Conservation (phyloP, 2,329 filamentous ascomycete genomes). For the Macrophomina phaseolina region DNA sequence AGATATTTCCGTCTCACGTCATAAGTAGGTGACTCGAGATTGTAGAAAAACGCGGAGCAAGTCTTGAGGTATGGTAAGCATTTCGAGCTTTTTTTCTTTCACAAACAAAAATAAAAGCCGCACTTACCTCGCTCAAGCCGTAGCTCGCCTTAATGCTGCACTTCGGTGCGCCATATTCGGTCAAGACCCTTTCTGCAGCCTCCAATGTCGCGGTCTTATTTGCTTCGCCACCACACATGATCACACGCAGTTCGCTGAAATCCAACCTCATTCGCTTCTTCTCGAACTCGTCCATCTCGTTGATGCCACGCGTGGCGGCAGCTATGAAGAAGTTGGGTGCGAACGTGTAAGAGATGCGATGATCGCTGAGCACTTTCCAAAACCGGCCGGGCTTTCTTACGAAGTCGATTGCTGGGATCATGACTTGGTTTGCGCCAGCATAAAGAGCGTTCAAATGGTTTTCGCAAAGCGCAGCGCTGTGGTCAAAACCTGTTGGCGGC, state of each 20-base stretch:
- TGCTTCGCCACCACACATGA: constrained; percentile 56
- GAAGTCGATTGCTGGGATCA: constrained; percentile 52
- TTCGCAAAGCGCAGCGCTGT: constrained; percentile 59
- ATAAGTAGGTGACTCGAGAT: constrained; percentile 47
- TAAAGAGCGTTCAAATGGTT: constrained; percentile 58
- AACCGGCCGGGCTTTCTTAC: constrained; percentile 48
- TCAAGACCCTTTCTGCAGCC: constrained; percentile 38
- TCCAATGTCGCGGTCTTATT: constrained; percentile 47
- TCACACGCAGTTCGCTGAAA: constrained; percentile 33
- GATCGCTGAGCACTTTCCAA: constrained; percentile 47
- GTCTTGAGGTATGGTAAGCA: neutral
- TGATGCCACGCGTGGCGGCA: constrained; percentile 8
- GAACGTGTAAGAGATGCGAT: constrained; percentile 53
- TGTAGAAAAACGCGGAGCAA: constrained; percentile 43
- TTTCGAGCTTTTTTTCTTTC: too few species aligned
- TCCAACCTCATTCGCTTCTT: constrained; percentile 8
- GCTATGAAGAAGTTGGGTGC: constrained; percentile 53
- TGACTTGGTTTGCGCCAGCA: constrained; percentile 52
- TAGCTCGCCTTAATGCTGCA: constrained; percentile 25
- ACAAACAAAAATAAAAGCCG: neutral
- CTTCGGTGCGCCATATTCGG: constrained; percentile 37
- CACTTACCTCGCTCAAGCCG: constrained; percentile 22
- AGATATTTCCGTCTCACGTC: constrained; percentile 40
- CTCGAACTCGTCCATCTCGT: constrained; percentile 12
- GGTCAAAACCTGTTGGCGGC: constrained; percentile 45